Base-by-base conservation (phyloP, 768 basidiomycete species). In the Termitomyces bulborhizus region DNA sequence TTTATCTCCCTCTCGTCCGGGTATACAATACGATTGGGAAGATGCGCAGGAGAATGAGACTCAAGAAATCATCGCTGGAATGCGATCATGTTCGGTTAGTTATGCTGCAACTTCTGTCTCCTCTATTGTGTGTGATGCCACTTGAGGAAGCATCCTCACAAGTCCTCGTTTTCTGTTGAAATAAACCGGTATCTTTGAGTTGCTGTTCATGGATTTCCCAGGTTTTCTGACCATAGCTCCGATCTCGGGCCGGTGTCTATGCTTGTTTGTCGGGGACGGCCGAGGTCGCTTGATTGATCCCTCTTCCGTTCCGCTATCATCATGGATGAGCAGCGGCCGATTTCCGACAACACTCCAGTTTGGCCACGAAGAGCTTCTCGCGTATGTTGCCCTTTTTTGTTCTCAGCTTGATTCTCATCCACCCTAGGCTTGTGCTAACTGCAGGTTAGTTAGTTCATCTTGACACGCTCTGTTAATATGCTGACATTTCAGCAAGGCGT, bases 401-500 rank as follows among this genome's bases (percentile, higher is more conserved):
- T 40, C 50, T 34, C 16, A 31, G 53, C 34, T 31, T 31, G 46
- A 60, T 58, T 50, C 45, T 46, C 57, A 52, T 53, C 36, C 51
- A 48, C 60, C 32, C 45, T 44, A 83, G 82, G 82, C 82, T 42
- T 84, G 82, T 67, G 79, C 81, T 12, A 79, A 73, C 49, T 84
- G 82, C 76, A 81, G 82, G 82, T 76, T 61, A 62, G 82, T 76
- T 61, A 62, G 59, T 63, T 56, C 46, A 46, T 44, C 52, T 2
- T 57, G 46, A 46, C 53, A 6, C 48, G 42, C 51, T 46, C 31
- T 42, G 44, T 46, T 37, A 54, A 24, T 46, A 54, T 57, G 40
- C 51, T 57, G 49, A 62, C 57, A 45, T 51, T 46, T 46, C 43
- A 55, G 27, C 47, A 63, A 84, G 83, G 62, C 80, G 78, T 57